Evolutionary conservation across 495 filamentous ascomycete genomes (phyloP).

Genomic region (Talaromyces wortmannii): DNA sequence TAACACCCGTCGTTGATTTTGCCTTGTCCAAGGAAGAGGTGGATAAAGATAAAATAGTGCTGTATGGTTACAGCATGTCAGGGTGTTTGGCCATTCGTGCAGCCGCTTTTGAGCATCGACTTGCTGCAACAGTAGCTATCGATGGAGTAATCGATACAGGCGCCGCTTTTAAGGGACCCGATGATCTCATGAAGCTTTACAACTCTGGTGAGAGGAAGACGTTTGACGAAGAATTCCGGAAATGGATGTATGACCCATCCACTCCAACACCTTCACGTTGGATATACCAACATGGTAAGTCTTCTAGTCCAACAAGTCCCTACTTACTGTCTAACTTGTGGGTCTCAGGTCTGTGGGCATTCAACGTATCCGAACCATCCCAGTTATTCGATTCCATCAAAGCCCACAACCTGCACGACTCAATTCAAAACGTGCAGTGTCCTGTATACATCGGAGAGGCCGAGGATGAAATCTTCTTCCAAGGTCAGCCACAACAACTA

Average conservation of each 20-base stretch:
- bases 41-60: constrained; percentile 16
- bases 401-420: constrained; percentile 16
- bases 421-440: constrained; percentile 17
- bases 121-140: constrained; percentile 28
- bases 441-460: constrained; percentile 29
- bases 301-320: not conserved
- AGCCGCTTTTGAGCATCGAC: constrained; percentile 35
- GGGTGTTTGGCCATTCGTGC: constrained; percentile 29
- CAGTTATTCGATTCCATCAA: constrained; percentile 15
- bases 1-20: constrained; percentile 38
- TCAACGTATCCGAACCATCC: constrained; percentile 21
- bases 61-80: constrained; percentile 31
- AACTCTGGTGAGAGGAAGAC: not conserved
- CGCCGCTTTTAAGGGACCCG: not conserved
- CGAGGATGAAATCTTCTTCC: constrained; percentile 22
- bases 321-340: not conserved
- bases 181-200: not conserved
- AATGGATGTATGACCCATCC: not conserved
- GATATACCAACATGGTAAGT: not conserved
- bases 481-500: constrained; percentile 22
- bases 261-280: not conserved
- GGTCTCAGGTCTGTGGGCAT: constrained; percentile 26
- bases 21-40: constrained; percentile 15
- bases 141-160: constrained; percentile 28
- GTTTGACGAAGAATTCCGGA: not conserved